Base-by-base conservation (phyloP, 163 green algal species). In the Prototheca wickerhamii region DNA sequence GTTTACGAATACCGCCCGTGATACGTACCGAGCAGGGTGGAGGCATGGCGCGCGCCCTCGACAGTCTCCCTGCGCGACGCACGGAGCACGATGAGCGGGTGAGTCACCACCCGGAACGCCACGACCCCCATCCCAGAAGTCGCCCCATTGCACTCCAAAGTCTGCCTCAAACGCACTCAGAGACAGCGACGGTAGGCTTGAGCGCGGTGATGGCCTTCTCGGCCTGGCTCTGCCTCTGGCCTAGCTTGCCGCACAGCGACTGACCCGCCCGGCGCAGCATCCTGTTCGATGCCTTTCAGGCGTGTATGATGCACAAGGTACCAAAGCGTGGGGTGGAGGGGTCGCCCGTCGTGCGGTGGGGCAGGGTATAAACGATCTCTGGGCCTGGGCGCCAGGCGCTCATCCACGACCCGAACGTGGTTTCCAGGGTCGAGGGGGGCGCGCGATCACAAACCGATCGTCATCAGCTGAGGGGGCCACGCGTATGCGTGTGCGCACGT, bases 1-100 rank as follows among this genome's bases (percentile, higher is more conserved):
- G n/a, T n/a, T n/a, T n/a, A n/a, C n/a, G n/a, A n/a, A n/a, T n/a
- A n/a, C n/a, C n/a, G n/a, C n/a, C n/a, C n/a, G n/a, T n/a, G n/a
- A 15, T 15, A 58, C 40, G 4, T 68, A 68, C 62, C 62, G 31
- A 55, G 26, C 29, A 68, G 43, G 3, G 49, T 68, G 43, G 62
- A 68, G 26, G 43, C 62, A 25, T 37, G 10, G 29, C 62, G 28
- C 12, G 60, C 32, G 15, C 60, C 60, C 60, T 66, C 60, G 17
- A 52, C 60, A 15, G 60, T 37, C 17, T 33, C 12, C 37, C 60
- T 66, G 60, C 60, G 29, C 15, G 5, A 54, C 23, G 46, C 5
- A 25, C 15, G 18, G 12, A 6, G 46, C 15, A 28, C 46, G 18
- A 18, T n/a, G n/a, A n/a, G n/a, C n/a, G 18, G 20, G 20, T 54